A percentile compares a stretch with the other conserved stretches of the same genome.
These are phyloP conservation scores for Quercus agrifolia DNA, from an alignment of 306 rosid genomes.

Conservation along the genomic window DNA sequence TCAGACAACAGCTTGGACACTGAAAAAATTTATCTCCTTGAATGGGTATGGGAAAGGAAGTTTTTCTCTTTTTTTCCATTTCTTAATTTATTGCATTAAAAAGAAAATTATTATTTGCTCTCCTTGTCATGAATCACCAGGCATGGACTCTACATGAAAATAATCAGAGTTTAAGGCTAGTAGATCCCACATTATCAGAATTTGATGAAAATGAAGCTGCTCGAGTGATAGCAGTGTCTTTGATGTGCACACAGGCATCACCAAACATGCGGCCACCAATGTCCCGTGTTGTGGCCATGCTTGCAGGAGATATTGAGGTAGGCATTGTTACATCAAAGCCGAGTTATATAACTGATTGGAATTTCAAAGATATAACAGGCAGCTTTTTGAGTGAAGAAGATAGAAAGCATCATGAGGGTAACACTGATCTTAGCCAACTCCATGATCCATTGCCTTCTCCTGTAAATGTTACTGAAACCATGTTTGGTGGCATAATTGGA, in stretches of 20 bases:
- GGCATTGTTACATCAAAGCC: constrained; percentile 42
- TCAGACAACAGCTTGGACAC: constrained; percentile 50
- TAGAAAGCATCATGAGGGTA: constrained; percentile 11
- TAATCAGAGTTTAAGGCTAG: constrained; percentile 31
- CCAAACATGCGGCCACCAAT: constrained; percentile 58
- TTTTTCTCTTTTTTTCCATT: background rate
- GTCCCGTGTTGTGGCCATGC: constrained; percentile 76
- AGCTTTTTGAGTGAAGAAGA: constrained; percentile 16
- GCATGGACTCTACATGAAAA: constrained; percentile 64
- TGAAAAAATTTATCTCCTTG: constrained; percentile 60
- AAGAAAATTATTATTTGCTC: no score
- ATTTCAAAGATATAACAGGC: constrained; percentile 35
- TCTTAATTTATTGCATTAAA: no score
- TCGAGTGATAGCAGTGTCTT: constrained; percentile 45
- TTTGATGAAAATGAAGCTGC: constrained; percentile 43
- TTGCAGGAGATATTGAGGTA: constrained; percentile 60
- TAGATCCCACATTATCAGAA: constrained; percentile 40
- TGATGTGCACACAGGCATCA: constrained; percentile 63
- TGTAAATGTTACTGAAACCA: background rate
- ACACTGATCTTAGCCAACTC: constrained; percentile 24
- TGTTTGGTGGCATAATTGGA: no score
- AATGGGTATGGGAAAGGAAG: constrained; percentile 45
- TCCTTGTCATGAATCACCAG: constrained; percentile 14
- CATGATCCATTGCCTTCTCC: constrained; percentile 24
- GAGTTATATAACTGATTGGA: constrained; percentile 61